Conservation (phyloP, 2,329 filamentous ascomycete species). For the Dichotomopilus funicola region DNA sequence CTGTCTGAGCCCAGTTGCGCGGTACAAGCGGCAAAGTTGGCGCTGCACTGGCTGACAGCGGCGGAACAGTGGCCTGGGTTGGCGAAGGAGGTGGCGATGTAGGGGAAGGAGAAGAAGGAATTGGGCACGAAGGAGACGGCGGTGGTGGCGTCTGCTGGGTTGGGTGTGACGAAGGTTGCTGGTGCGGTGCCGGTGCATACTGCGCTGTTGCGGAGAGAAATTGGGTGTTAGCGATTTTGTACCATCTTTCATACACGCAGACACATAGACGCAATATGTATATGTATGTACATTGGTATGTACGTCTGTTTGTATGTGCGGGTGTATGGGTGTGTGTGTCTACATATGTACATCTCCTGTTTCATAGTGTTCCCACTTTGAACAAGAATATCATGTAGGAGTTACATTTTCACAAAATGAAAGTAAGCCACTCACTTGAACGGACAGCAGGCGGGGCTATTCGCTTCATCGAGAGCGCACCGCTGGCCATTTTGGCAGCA, state of each 20-base stretch:
- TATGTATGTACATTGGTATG: background rate
- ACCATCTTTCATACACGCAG: too few species aligned
- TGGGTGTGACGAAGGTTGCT: constrained; percentile 28
- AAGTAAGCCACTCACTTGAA: constrained; percentile 34
- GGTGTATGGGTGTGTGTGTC: background rate
- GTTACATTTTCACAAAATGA: background rate
- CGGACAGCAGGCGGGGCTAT: constrained; percentile 49
- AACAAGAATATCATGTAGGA: too few species aligned
- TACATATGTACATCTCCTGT: too few species aligned
- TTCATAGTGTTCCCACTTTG: too few species aligned
- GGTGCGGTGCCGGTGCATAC: constrained; percentile 53
- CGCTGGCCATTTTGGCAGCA: constrained; percentile 47
- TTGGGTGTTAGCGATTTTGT: background rate
- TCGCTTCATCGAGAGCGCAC: constrained; percentile 44
- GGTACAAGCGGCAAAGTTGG: constrained; percentile 50
- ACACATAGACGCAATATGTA: too few species aligned
- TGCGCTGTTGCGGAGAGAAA: constrained; percentile 32
- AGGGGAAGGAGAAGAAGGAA: constrained; percentile 54
- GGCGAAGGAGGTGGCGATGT: constrained; percentile 46
- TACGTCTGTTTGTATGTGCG: background rate
- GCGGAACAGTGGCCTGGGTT: constrained; percentile 46
- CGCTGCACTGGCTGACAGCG: constrained; percentile 45
- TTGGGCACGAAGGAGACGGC: constrained; percentile 49
- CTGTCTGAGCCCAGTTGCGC: constrained; percentile 36
- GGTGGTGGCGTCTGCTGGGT: constrained; percentile 30